A percentile compares a stretch with the other conserved stretches of the same genome.
Conservation (phyloP, 805 yeast species). For the Teunomyces lycoperdinae region DNA sequence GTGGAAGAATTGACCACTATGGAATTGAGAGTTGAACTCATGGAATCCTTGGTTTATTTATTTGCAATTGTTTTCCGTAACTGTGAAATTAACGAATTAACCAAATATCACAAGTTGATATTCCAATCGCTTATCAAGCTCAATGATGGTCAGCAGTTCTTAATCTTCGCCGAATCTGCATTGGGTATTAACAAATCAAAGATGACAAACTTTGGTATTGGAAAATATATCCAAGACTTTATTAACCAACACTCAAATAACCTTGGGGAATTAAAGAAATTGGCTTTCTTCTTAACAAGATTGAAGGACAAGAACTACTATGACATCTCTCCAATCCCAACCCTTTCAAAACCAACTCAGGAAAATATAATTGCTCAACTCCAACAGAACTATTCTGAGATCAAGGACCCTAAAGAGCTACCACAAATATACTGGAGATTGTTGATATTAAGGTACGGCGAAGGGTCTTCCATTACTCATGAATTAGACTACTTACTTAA, state of each 20-base stretch:
- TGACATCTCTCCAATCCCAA: conserved; percentile 14
- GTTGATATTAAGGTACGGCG: conserved; percentile 37
- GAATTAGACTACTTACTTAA: conserved; percentile 14
- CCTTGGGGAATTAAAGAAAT: conserved; percentile 27
- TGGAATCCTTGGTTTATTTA: conserved; percentile 40
- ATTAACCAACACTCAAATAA: conserved; percentile 30
- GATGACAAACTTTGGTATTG: conserved; percentile 41
- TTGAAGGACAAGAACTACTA: conserved; percentile 8
- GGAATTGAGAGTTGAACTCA: conserved; percentile 9
- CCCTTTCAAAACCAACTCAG: conserved; percentile 30
- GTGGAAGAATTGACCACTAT: conserved; percentile 7
- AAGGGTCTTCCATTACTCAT: conserved; percentile 18
- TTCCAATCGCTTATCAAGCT: conserved; percentile 37
- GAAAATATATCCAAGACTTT: conserved; percentile 46
- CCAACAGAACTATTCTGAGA: conserved; percentile 3
- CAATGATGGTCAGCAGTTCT: conserved; percentile 34
- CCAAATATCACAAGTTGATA: conserved; percentile 44
- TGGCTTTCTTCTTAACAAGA: conserved; percentile 20
- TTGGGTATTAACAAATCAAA: conserved; percentile 43
- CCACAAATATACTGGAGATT: conserved; percentile 53
- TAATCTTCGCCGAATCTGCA: conserved; percentile 48
- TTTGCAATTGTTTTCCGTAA: conserved; percentile 55
- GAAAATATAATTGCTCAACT: conserved; percentile 11
- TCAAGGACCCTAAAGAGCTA: conserved; percentile 12
- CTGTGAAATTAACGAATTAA: conserved; percentile 45